Conservation (phyloP, 257 asterid genomes). For the Salvia hispanica region DNA sequence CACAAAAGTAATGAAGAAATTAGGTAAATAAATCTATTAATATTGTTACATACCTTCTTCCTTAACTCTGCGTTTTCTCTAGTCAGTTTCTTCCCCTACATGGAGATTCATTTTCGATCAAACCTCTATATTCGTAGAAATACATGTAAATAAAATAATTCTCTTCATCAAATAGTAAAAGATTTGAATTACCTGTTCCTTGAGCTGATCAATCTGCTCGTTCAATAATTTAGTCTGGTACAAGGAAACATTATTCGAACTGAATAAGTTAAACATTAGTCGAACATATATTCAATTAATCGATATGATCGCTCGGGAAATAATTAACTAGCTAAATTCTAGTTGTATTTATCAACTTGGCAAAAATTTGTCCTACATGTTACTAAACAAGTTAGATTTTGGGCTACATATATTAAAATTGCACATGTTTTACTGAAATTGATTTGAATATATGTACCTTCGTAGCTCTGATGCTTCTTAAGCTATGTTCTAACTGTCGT, state of each 20-base stretch:
- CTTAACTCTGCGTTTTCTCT: slow-evolving; percentile 48
- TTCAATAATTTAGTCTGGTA: slow-evolving; percentile 39
- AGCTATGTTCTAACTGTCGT: slow-evolving; percentile 50
- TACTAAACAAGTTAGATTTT: no score
- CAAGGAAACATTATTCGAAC: neutral
- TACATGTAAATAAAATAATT: neutral
- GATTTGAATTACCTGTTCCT: slow-evolving; percentile 44
- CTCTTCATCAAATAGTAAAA: neutral
- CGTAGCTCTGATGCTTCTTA: slow-evolving; percentile 49
- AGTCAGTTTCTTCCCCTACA: slow-evolving; percentile 47
- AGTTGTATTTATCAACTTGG: no score
- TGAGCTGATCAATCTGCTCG: slow-evolving; percentile 48
- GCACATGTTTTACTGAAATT: no score
- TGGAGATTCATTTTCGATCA: neutral
- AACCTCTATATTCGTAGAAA: neutral
- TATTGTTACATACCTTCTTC: slow-evolving; percentile 38
- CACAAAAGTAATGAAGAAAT: neutral
- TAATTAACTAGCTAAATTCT: no score
- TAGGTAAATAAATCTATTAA: neutral
- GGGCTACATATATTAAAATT: no score
- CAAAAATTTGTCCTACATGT: no score
- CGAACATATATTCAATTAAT: neutral
- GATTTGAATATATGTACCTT: slow-evolving; percentile 38
- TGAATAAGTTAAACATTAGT: neutral
- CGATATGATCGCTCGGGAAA: no score